phyloP scores from a whole-genome alignment of 148 eudicot genomes.

The Persicaria tinctoria region DNA sequence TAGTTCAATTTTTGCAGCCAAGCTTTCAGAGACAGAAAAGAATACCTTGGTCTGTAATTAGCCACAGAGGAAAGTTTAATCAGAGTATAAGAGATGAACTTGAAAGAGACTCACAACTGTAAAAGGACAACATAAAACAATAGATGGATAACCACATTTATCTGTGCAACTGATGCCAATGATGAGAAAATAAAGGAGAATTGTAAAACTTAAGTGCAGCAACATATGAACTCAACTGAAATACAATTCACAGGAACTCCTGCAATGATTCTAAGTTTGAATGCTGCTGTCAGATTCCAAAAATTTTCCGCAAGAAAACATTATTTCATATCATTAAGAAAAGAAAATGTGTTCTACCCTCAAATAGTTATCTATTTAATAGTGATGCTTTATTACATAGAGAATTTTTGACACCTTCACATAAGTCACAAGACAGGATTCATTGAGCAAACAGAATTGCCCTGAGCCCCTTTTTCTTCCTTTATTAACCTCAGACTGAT shows the following conservation, averaged over 20 bases:
- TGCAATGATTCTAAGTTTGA: neutral
- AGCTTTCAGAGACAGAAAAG: slow-evolving; percentile 77
- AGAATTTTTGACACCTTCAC: neutral
- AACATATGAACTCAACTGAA: neutral
- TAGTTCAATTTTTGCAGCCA: slow-evolving; percentile 76
- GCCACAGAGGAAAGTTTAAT: neutral
- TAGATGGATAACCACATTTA: neutral
- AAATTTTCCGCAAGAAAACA: neutral
- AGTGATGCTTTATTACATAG: neutral
- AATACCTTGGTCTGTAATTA: slow-evolving; percentile 50
- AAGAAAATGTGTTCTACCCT: slow-evolving; percentile 5
- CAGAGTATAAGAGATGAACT: neutral
- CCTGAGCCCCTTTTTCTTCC: neutral
- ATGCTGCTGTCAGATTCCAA: neutral
- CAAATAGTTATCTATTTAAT: neutral
- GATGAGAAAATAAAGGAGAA: neutral
- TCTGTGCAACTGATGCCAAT: neutral
- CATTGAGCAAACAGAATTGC: neutral
- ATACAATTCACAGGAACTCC: neutral
- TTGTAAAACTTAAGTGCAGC: neutral
- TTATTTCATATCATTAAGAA: neutral
- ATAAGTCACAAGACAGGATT: neutral
- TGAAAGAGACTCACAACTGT: neutral
- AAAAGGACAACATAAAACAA: neutral
- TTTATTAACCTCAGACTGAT: neutral